A percentile compares a stretch with the other conserved stretches of the same genome.
Conservation (phyloP, 768 basidiomycete genomes). For the Collybiopsis luxurians region DNA sequence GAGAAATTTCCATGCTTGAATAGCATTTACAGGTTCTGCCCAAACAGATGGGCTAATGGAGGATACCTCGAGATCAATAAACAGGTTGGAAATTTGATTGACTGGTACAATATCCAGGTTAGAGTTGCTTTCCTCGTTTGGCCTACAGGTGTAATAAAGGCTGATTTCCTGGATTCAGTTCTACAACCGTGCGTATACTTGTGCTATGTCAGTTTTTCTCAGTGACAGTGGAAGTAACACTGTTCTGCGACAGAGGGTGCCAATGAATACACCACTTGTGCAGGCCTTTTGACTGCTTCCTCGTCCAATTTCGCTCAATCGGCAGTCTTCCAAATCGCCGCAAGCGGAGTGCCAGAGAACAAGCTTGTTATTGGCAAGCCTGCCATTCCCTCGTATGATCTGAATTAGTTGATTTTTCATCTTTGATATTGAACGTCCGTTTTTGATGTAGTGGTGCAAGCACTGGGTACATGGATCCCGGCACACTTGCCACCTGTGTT, state of each 20-base stretch:
- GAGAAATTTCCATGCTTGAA: not conserved
- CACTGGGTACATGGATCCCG: constrained; percentile 61
- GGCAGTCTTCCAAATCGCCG: constrained; percentile 56
- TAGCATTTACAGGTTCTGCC: constrained; percentile 35
- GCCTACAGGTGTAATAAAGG: not conserved
- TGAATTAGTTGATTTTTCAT: not conserved
- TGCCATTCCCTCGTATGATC: constrained; percentile 28
- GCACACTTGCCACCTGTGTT: constrained; percentile 58
- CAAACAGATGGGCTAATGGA: constrained; percentile 33
- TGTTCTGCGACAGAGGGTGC: constrained; percentile 45
- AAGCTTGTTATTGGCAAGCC: constrained; percentile 82
- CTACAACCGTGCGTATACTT: constrained; percentile 39
- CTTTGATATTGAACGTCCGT: not conserved
- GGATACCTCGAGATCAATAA: constrained; percentile 55
- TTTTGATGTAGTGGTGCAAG: constrained; percentile 36
- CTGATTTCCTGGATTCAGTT: constrained; percentile 24
- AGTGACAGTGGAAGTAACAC: not conserved
- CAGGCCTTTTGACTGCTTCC: constrained; percentile 53
- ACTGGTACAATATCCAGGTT: constrained; percentile 62
- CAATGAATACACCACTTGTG: constrained; percentile 62
- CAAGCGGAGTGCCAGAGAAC: constrained; percentile 50
- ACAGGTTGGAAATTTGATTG: constrained; percentile 54
- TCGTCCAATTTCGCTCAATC: constrained; percentile 60
- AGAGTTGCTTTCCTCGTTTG: not conserved
- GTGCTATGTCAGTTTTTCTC: not conserved